Base-by-base conservation (phyloP, 768 basidiomycete species). In the Lanmaoa rubissima region DNA sequence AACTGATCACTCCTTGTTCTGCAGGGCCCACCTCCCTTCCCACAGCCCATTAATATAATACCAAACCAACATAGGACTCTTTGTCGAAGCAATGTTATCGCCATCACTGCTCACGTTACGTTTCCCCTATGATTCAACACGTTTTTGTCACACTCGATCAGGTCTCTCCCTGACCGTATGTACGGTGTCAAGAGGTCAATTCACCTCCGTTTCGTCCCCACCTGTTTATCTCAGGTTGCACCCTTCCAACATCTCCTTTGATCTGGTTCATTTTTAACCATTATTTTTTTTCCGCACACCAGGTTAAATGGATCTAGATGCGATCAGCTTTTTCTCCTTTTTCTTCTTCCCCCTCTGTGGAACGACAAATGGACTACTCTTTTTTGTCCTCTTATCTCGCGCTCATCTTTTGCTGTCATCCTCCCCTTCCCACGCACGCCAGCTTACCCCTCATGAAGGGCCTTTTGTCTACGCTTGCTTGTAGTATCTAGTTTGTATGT, bases 301-400 rank as follows among this genome's bases (percentile, higher is more conserved):
- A 24, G 41, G 51, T 48, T 40, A 49, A n/a, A 47, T 35, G 63
- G 59, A 62, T 58, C 31, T 64, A 58, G 63, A 64, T 50, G 48
- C 45, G 50, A 39, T 39, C 45, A 17, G 9, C 40, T 14, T 24
- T 24, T 38, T n/a, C 0, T 12, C 16, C 7, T 43, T 43, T 5
- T 8, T n/a, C 34, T 9, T 16, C 28, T 11, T 7, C 26, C n/a
- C 34, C 0, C 11, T 8, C 9, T 10, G 17, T 26, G 8, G 35
- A 12, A 50, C 17, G 17, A 41, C 48, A 16, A 38, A 46, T 34
- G 60, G 48, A 54, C 16, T 45, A n/a, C 26, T 17, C 38, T 28
- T 17, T 34, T 14, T 16, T 24, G 19, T 16, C 36, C 16, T 56
- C 31, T 13, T 31, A 24, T 38, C 19, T 32, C 47, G 41, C 24